Conservation (phyloP, 148 eudicot species). For the Simmondsia chinensis region DNA sequence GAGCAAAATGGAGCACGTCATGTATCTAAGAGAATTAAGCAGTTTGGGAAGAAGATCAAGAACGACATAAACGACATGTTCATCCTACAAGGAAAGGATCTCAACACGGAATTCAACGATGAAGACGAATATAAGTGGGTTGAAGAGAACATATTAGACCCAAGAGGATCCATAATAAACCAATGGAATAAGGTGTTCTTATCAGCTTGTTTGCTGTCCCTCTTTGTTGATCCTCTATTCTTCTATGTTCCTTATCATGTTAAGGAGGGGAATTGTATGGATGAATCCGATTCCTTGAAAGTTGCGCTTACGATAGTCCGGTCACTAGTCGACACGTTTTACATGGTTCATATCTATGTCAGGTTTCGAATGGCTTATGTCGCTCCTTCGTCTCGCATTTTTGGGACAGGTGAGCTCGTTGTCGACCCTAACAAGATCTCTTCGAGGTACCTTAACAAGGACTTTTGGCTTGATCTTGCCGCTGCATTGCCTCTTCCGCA, state of each 20-base stretch:
- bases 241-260: constrained; percentile 6
- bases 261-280: background rate
- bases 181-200: constrained; percentile 19
- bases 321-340: constrained; percentile 5
- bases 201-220: constrained; percentile 16
- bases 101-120: too few relatives aligned
- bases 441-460: background rate
- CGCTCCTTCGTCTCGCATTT: constrained; percentile 9
- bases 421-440: background rate
- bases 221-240: constrained; percentile 17
- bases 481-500: constrained; percentile 9
- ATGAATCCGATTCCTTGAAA: constrained; percentile 1
- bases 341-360: constrained; percentile 1
- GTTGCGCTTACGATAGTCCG: background rate
- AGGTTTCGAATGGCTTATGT: constrained; percentile 5
- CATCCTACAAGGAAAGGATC: too few relatives aligned
- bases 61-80: too few relatives aligned
- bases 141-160: constrained; percentile 18
- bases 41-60: too few relatives aligned
- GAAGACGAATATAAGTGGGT: constrained; percentile 12
- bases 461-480: constrained; percentile 1
- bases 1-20: too few relatives aligned
- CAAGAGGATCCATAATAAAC: constrained; percentile 11
- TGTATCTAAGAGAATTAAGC: too few relatives aligned
- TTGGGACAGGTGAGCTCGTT: constrained; percentile 6